These are phyloP conservation scores for Emergomyces pasteurianus DNA, from an alignment of 2,329 filamentous ascomycete genomes.

Conservation along the genomic window DNA sequence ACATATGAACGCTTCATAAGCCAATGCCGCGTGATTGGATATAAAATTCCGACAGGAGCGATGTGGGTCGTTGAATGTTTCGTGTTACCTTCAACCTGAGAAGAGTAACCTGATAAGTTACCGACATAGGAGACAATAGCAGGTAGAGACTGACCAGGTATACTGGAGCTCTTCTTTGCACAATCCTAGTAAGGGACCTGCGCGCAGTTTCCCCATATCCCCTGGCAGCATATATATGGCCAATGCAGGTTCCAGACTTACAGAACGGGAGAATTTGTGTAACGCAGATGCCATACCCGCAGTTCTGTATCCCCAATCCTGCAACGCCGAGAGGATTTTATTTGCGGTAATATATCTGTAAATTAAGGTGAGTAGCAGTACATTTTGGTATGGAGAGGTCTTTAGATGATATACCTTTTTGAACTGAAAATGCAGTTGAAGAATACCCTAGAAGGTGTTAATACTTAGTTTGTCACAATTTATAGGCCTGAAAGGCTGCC, in stretches of 20 bases:
- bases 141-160: background rate
- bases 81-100: background rate
- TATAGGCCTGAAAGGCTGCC: background rate
- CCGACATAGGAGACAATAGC: background rate
- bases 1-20: background rate
- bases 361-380: constrained; percentile 37
- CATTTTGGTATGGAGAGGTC: constrained; percentile 6
- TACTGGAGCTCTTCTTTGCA: background rate
- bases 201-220: background rate
- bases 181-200: background rate
- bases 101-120: background rate
- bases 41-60: background rate
- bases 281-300: background rate
- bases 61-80: background rate
- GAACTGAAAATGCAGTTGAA: constrained; percentile 96
- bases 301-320: background rate
- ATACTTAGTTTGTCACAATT: background rate
- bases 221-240: background rate
- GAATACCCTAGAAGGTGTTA: constrained; percentile 55
- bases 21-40: background rate
- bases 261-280: background rate
- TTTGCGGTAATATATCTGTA: constrained; percentile 38
- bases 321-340: constrained; percentile 18
- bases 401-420: constrained; percentile 61
- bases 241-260: background rate